phyloP scores from a whole-genome alignment of 2,329 filamentous ascomycete genomes.

The Emmonsiellopsis sp. region DNA sequence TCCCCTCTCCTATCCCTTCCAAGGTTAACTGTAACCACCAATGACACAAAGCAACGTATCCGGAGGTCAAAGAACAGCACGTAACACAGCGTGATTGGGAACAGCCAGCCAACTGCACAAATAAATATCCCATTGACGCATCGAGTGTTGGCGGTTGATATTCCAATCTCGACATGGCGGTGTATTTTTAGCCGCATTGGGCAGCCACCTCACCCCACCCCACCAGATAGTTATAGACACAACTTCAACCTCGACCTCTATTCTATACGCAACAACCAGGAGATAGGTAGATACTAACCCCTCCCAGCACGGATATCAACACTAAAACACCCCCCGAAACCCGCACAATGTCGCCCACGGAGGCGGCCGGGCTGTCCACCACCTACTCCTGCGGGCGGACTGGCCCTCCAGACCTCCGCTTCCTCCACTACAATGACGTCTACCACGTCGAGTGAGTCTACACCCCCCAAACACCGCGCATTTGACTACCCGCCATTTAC shows the following conservation, averaged over 20 bases:
- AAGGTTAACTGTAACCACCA: too few relatives aligned
- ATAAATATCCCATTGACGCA: too few relatives aligned
- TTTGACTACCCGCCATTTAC: not conserved
- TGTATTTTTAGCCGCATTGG: not conserved
- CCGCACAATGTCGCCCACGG: constrained; percentile 19
- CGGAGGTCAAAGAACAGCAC: too few relatives aligned
- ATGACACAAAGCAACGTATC: too few relatives aligned
- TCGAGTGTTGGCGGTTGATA: too few relatives aligned
- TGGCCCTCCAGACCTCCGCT: constrained; percentile 59
- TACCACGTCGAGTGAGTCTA: constrained; percentile 66
- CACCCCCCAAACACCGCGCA: not conserved
- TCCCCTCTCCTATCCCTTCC: too few relatives aligned
- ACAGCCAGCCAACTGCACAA: too few relatives aligned
- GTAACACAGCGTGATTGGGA: too few relatives aligned
- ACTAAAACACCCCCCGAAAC: not conserved
- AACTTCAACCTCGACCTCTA: not conserved
- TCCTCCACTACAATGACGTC: constrained; percentile 89
- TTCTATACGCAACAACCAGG: too few relatives aligned
- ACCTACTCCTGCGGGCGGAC: constrained; percentile 35
- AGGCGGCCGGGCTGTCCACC: constrained; percentile 29
- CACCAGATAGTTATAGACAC: not conserved
- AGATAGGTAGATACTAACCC: too few relatives aligned
- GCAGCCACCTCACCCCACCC: not conserved
- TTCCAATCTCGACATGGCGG: too few relatives aligned
- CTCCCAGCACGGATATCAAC: not conserved